Base-by-base conservation (phyloP, 805 yeast genomes). In the Lipomyces chichibuensis region DNA sequence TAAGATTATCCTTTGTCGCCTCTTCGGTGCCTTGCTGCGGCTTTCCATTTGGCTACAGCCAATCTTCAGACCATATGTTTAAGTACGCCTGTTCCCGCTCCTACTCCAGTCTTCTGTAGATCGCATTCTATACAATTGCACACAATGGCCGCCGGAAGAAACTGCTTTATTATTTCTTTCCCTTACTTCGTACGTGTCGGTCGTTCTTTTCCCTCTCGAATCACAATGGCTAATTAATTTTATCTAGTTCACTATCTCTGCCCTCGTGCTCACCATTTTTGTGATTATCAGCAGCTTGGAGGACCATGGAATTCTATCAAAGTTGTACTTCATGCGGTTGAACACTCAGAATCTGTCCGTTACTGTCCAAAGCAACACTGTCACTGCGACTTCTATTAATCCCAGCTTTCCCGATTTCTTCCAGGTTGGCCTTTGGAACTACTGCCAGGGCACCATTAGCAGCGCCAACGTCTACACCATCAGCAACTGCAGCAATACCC, bases 361-460 rank as follows among this genome's bases (percentile, higher is more conserved):
- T 13, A 63, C 62, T 3, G 58, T 72, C 29, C 58, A 67, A 14
- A 74, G 73, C 66, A 11, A 69, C 2, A 62, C 74, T 20, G 64
- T 70, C 56, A 46, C 67, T 62, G 52, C 74, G 9, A 52, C 69
- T 27, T 66, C 71, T 25, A 33, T 72, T n/a, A 73, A 69, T 4
- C 69, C 81, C 2, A 84, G 84, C 1, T 71, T 86, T 8, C 75
- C 84, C 2, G 83, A 82, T 55, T 79, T 83, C 35, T 85, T 84
- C 71, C 81, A 84, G 17, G 78, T 87, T 43, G 90, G 91, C 49
- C 77, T 85, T 71, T 88, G 89, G 85, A 88, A 89, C 29, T 87
- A 85, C 77, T 88, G 92, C 76, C 72, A 79, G 63, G 88, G 87
- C 27, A 60, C 71, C 66, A 57, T 67, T 39, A 72, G 74, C 37